A percentile compares a stretch with the other conserved stretches of the same genome.
These are phyloP conservation scores for Cystobasidium tubakii DNA, from an alignment of 768 basidiomycete genomes.

Conservation along the genomic window DNA sequence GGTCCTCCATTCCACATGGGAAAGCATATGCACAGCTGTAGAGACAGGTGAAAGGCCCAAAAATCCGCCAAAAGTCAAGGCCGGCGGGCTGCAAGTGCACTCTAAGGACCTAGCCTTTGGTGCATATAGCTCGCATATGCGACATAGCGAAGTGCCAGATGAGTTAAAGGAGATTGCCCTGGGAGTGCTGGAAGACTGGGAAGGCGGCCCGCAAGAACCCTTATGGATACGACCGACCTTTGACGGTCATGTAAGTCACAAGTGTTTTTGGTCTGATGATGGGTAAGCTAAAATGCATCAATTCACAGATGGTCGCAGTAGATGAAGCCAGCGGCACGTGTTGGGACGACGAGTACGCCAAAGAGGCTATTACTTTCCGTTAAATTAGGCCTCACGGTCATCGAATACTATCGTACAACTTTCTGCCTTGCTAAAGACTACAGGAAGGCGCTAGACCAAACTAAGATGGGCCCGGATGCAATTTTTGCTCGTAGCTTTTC, in stretches of 20 bases:
- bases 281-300: background rate
- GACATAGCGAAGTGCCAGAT: conserved; percentile 25
- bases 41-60: conserved; percentile 17
- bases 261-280: background rate
- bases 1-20: conserved; percentile 3
- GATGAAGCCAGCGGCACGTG: conserved; percentile 15
- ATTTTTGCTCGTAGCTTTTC: background rate
- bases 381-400: background rate
- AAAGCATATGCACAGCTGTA: background rate
- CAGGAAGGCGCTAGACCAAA: no score
- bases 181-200: conserved; percentile 29
- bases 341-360: conserved; percentile 12
- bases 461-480: background rate
- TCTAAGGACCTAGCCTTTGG: conserved; percentile 15
- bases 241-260: conserved; percentile 29
- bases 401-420: background rate
- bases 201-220: conserved; percentile 22
- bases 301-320: background rate
- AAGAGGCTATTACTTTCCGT: background rate
- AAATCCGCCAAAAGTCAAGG: background rate
- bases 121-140: conserved; percentile 18
- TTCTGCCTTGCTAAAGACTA: background rate
- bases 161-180: conserved; percentile 28
- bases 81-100: conserved; percentile 25
- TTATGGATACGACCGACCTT: conserved; percentile 34